Evolutionary conservation across 2,329 filamentous ascomycete species (phyloP).

Genomic region (Neonectria punicea): DNA sequence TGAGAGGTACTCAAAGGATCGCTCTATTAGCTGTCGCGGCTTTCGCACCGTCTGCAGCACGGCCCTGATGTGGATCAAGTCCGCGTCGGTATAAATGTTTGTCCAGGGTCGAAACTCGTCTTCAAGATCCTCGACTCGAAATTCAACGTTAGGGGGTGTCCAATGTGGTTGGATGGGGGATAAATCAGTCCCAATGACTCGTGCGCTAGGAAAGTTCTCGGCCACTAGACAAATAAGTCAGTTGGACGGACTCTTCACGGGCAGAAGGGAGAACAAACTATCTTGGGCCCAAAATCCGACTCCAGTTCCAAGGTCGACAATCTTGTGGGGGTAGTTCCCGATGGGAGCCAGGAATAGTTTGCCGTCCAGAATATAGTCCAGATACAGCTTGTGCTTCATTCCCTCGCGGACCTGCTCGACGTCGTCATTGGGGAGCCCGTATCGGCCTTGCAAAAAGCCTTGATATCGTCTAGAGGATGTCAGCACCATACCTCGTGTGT

Average conservation of each 20-base stretch:
- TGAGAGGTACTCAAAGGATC: slow-evolving; percentile 55
- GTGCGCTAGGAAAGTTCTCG: slow-evolving; percentile 56
- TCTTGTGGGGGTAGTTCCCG: slow-evolving; percentile 57
- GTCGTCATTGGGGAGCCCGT: slow-evolving; percentile 65
- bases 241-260: slow-evolving; percentile 8
- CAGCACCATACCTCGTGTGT: slow-evolving; percentile 3
- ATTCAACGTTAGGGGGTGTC: slow-evolving; percentile 68
- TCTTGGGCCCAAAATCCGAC: slow-evolving; percentile 67
- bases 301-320: slow-evolving; percentile 62
- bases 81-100: slow-evolving; percentile 52
- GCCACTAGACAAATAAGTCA: slow-evolving; percentile 50
- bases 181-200: slow-evolving; percentile 57
- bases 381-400: slow-evolving; percentile 58
- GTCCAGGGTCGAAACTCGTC: slow-evolving; percentile 50
- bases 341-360: slow-evolving; percentile 57
- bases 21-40: slow-evolving; percentile 59
- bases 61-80: slow-evolving; percentile 65
- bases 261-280: slow-evolving; percentile 45
- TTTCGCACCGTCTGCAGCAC: slow-evolving; percentile 62
- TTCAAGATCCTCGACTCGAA: slow-evolving; percentile 53
- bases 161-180: slow-evolving; percentile 56
- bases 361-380: slow-evolving; percentile 59
- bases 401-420: slow-evolving; percentile 60
- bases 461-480: slow-evolving; percentile 59
- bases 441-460: slow-evolving; percentile 57